Base-by-base conservation (phyloP, 805 yeast genomes). In the Metschnikowia cubensis region DNA sequence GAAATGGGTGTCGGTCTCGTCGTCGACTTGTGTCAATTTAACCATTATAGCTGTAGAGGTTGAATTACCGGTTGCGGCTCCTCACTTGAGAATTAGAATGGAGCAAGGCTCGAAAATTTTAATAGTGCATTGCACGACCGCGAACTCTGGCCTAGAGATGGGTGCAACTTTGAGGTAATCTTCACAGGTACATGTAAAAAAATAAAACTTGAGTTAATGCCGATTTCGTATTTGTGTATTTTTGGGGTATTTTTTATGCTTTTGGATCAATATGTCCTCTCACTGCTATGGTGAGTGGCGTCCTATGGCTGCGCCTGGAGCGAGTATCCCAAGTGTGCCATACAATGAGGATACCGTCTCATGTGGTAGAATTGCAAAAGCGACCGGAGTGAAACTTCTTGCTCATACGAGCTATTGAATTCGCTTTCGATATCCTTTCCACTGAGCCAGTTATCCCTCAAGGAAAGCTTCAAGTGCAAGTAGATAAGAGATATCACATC, bases 401-500 rank as follows among this genome's bases (percentile, higher is more conserved):
- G 94, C 14, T 89, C 89, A 59, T 83, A 84, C 1, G 96, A 85
- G 57, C 84, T 85, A 49, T 81, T 82, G 50, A 88, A 72, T 54
- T 89, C 91, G 17, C 82, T 83, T 29, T 86, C 85, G 21, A 87
- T 72, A 63, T 89, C 96, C 51, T 81, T 78, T 0, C 96, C 96
- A 56, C 77, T 84, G 29, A 92, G 75, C 98, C 98, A 92, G 53
- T 84, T 85, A 63, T 92, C 99, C 52, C 83, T 77, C 43, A 92
- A 66, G 15, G 83, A 81, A 35, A 90, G 71, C 57, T 82, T 80
- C 59, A 88, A 80, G 61, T 89, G 83, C 25, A 94, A 64, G 60
- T 87, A 92, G 2, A 92, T 90, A 52, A 88, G 84, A 0, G 97
- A 89, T 4, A 92, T 87, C 42, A 94, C 73, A 56, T 91, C 97